Conservation (phyloP, 148 eudicot species). For the Mesembryanthemum crystallinum region DNA sequence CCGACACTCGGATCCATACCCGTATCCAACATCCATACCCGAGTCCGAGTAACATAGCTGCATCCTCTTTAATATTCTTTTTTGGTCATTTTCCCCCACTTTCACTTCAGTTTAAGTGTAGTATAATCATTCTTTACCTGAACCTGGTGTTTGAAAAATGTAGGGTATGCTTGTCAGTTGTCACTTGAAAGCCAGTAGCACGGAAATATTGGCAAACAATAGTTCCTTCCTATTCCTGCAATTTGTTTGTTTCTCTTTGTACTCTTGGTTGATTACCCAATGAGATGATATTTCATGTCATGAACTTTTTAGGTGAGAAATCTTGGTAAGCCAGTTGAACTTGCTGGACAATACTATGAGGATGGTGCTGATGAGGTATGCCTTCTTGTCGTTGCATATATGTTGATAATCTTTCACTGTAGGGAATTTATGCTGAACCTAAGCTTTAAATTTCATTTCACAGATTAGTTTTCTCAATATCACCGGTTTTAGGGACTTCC, state of each 20-base stretch:
- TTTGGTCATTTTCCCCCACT: not conserved
- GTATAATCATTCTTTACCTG: not conserved
- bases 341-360: conserved; percentile 83
- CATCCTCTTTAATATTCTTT: not conserved
- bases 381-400: conserved; percentile 8
- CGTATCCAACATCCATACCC: too few relatives aligned
- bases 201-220: not conserved
- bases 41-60: too few relatives aligned
- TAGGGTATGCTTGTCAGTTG: not conserved
- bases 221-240: not conserved
- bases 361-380: conserved; percentile 99
- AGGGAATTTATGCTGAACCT: conserved; percentile 13
- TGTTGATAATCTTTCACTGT: not conserved
- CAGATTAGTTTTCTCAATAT: conserved; percentile 95
- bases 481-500: conserved; percentile 95
- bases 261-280: not conserved
- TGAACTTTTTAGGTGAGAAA: conserved; percentile 69
- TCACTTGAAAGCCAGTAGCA: not conserved
- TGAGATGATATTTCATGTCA: conserved; percentile 7
- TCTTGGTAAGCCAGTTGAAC: conserved; percentile 98
- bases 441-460: not conserved
- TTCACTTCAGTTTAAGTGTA: not conserved
- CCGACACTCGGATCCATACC: too few relatives aligned
- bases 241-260: not conserved
- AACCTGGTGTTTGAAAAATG: not conserved